Base-by-base conservation (phyloP, 331 rosid genomes). In the Prunus yedoensis region DNA sequence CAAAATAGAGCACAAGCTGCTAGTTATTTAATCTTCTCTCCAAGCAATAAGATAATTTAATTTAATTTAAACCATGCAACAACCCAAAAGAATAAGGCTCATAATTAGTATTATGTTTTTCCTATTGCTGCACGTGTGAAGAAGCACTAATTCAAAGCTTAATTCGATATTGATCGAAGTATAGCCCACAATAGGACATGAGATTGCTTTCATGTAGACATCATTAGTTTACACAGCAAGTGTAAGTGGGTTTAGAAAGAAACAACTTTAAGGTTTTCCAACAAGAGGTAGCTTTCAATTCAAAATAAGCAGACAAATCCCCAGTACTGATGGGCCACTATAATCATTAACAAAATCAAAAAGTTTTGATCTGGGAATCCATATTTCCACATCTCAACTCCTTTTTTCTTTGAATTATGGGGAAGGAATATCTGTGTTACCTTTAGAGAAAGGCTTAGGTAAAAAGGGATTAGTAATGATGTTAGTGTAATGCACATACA, bases 391-490 rank as follows among this genome's bases (percentile, higher is more conserved):
- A 72, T 66, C 68, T 23, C 75, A 78, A 12, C 59, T 68, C 71
- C 58, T 62, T 62, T 59, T 56, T 79, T 68, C 77, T 76, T 86
- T 73, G 77, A 78, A 81, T 83, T 79, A 74, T 57, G 78, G 30
- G 70, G 81, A 76, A 77, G 88, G 88, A 85, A 85, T 86, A 84
- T 83, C 85, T 85, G 71, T 69, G 78, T 70, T 65, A 30, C 80
- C 86, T 84, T 86, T 80, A 62, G 74, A 70, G 75, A 88, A 83
- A 84, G 38, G 8, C 78, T 77, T 62, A 46, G 41, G 71, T n/a
- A 65, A 79, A 83, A 86, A 84, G 85, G 78, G 65, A 84, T 21
- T 32, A 71, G 87, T 76, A 87, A 86, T 82, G 83, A 91, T 87
- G 83, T 61, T 75, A 62, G 60, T 27, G n/a, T 74, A 66, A 69